phyloP scores from a whole-genome alignment of 192 early-diverging fungal genomes.

The Podila clonocystis region DNA sequence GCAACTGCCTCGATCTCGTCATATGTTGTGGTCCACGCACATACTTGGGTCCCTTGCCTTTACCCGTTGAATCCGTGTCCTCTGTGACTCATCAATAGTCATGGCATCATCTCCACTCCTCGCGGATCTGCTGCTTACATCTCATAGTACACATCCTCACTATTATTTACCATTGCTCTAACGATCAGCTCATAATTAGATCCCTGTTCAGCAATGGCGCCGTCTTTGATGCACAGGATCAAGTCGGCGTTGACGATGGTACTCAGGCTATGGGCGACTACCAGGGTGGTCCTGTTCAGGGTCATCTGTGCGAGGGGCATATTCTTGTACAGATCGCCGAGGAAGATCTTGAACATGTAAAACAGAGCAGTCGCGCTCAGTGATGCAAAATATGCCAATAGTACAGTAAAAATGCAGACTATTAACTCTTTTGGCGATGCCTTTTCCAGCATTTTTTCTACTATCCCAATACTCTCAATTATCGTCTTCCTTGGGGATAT shows the following conservation, averaged over 20 bases:
- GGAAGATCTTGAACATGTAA: too few relatives aligned
- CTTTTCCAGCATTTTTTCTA: too few relatives aligned
- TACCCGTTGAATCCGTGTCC: slow-evolving; percentile 7
- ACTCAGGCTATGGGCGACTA: slow-evolving; percentile 86
- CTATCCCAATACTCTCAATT: too few relatives aligned
- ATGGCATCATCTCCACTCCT: slow-evolving; percentile 54
- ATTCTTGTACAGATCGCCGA: too few relatives aligned
- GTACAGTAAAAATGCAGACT: too few relatives aligned
- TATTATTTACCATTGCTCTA: slow-evolving; percentile 43
- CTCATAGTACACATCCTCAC: slow-evolving; percentile 77
- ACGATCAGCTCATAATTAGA: slow-evolving; percentile 80
- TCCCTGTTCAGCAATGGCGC: slow-evolving; percentile 84
- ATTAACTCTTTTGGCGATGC: too few relatives aligned
- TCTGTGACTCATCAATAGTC: slow-evolving; percentile 19
- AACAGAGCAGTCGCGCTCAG: too few relatives aligned
- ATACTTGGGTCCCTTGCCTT: slow-evolving; percentile 30
- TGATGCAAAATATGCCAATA: too few relatives aligned
- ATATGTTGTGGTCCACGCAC: slow-evolving; percentile 3
- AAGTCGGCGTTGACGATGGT: slow-evolving; percentile 88
- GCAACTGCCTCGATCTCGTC: background rate
- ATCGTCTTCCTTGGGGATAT: too few relatives aligned
- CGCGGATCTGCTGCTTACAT: slow-evolving; percentile 91
- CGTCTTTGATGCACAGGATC: slow-evolving; percentile 86
- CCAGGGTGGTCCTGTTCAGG: slow-evolving; percentile 84
- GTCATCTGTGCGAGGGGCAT: slow-evolving; percentile 81